A percentile compares a stretch with the other conserved stretches of the same genome.
phyloP scores from a whole-genome alignment of 768 basidiomycete species.

The Lactarius akahatsu region DNA sequence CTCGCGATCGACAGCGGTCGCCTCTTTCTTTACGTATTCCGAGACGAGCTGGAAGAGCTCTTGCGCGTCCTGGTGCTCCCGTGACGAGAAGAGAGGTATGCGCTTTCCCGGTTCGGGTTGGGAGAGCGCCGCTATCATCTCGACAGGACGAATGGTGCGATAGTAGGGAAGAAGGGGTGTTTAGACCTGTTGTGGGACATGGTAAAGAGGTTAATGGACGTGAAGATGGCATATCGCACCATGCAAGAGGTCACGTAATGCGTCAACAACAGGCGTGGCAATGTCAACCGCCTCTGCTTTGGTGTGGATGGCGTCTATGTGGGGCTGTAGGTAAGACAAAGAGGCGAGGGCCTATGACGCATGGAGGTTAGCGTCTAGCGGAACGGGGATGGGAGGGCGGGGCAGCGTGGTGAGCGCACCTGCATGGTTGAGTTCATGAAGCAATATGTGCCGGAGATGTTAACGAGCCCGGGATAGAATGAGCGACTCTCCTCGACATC shows the following conservation, averaged over 20 bases:
- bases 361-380: conserved; percentile 14
- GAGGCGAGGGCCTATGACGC: conserved; percentile 81
- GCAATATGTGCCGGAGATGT: conserved; percentile 94
- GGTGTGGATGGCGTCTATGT: conserved; percentile 71
- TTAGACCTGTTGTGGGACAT: conserved; percentile 48
- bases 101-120: conserved; percentile 51
- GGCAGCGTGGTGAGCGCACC: conserved; percentile 38
- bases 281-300: conserved; percentile 80
- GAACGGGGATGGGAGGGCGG: background rate
- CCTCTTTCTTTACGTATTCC: conserved; percentile 85
- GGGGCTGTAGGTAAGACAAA: conserved; percentile 73
- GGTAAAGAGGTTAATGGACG: conserved; percentile 28
- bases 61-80: conserved; percentile 97
- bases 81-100: conserved; percentile 74
- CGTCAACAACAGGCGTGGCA: conserved; percentile 83
- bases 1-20: conserved; percentile 70
- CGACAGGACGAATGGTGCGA: conserved; percentile 65
- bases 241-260: conserved; percentile 66
- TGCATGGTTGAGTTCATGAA: conserved; percentile 98
- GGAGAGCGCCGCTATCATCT: conserved; percentile 70
- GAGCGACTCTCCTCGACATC: conserved; percentile 36
- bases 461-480: conserved; percentile 88
- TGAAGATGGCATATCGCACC: conserved; percentile 41
- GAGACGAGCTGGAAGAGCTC: conserved; percentile 95
- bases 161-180: conserved; percentile 58